These are phyloP conservation scores for Tulasnella sp. DNA, from an alignment of 768 basidiomycete species.

Conservation along the genomic window DNA sequence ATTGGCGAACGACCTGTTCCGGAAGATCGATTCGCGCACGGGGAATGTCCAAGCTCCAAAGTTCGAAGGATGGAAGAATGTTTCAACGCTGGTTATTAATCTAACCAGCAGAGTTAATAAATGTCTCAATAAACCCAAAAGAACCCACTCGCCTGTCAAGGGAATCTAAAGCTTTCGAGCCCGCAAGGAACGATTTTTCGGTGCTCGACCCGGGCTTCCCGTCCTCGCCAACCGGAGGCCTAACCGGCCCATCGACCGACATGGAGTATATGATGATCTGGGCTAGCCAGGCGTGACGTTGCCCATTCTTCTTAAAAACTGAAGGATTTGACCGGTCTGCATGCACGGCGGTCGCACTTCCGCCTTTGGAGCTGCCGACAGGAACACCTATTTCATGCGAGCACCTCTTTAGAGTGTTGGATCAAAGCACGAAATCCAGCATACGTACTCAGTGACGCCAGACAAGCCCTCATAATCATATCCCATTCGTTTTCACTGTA, in stretches of 20 bases:
- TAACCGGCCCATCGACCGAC: constrained; percentile 69
- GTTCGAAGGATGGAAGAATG: constrained; percentile 94
- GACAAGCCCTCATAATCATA: constrained; percentile 29
- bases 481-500: constrained; percentile 29
- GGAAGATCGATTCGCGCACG: constrained; percentile 41
- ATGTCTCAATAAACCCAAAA: neutral
- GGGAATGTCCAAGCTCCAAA: constrained; percentile 74
- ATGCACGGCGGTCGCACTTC: constrained; percentile 62
- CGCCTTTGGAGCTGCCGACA: constrained; percentile 64
- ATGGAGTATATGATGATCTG: constrained; percentile 87
- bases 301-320: constrained; percentile 63
- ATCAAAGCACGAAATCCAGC: neutral
- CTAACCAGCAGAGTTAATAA: constrained; percentile 33
- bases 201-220: constrained; percentile 41
- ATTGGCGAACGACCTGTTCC: neutral
- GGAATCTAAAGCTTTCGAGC: constrained; percentile 83
- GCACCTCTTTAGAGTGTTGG: neutral
- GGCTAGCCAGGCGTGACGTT: constrained; percentile 62
- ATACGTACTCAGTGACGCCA: constrained; percentile 29
- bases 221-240: constrained; percentile 39
- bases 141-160: constrained; percentile 50
- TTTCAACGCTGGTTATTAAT: constrained; percentile 86
- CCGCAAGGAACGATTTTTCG: constrained; percentile 59
- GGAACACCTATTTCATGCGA: constrained; percentile 53
- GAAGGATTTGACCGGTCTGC: constrained; percentile 57